Conservation (phyloP, 2,329 filamentous ascomycete genomes). For the Penicillium sp. region DNA sequence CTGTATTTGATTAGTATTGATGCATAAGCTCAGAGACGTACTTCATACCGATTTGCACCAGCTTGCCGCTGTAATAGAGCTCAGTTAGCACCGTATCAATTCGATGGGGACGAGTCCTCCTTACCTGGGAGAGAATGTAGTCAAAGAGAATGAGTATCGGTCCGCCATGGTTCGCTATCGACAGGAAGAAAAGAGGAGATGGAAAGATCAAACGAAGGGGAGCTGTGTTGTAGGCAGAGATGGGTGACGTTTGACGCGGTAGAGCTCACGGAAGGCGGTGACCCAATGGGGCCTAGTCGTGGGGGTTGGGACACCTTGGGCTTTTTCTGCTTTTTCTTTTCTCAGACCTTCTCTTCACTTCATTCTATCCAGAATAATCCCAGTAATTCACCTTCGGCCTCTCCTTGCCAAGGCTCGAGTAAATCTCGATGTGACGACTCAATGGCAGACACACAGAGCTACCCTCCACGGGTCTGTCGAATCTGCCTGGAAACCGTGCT, state of each 20-base stretch:
- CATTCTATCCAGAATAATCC: slow-evolving; percentile 17
- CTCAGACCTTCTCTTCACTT: background rate
- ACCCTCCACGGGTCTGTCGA: slow-evolving; percentile 74
- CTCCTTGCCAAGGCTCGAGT: background rate
- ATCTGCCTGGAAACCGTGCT: slow-evolving; percentile 78
- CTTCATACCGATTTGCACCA: slow-evolving; percentile 87
- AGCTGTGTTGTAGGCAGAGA: slow-evolving; percentile 27
- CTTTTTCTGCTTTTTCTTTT: slow-evolving; percentile 17
- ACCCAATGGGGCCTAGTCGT: slow-evolving; percentile 18
- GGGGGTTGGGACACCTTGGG: slow-evolving; percentile 5
- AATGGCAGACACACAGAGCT: slow-evolving; percentile 48
- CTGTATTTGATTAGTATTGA: slow-evolving; percentile 50
- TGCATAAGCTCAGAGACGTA: background rate
- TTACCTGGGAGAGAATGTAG: slow-evolving; percentile 95
- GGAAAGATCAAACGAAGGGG: slow-evolving; percentile 18
- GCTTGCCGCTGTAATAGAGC: slow-evolving; percentile 72
- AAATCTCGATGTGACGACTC: slow-evolving; percentile 8
- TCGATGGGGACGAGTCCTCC: slow-evolving; percentile 22
- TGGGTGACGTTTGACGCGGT: slow-evolving; percentile 34
- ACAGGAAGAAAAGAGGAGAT: slow-evolving; percentile 16
- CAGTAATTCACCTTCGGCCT: slow-evolving; percentile 10
- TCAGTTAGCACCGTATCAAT: slow-evolving; percentile 45
- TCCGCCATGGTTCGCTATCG: slow-evolving; percentile 71
- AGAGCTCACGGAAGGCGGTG: slow-evolving; percentile 26
- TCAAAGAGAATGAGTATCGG: slow-evolving; percentile 98